These are phyloP conservation scores for Avena insularis DNA, from an alignment of 176 grass and related monocot species.

Conservation along the genomic window DNA sequence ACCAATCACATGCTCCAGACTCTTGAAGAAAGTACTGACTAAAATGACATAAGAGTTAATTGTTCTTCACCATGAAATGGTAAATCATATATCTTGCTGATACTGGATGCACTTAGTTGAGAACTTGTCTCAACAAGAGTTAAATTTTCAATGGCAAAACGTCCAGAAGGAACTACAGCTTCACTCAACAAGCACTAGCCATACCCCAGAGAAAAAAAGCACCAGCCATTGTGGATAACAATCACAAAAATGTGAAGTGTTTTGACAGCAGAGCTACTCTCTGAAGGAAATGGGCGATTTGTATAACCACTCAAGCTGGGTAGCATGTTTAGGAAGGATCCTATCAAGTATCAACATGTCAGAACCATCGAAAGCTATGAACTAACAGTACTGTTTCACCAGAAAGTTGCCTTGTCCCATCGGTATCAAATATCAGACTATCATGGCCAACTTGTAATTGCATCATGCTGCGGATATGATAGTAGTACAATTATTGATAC, in stretches of 20 bases:
- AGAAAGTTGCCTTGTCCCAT: conserved; percentile 28
- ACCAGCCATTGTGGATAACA: conserved; percentile 27
- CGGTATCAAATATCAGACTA: conserved; percentile 13
- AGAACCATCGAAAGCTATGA: conserved; percentile 24
- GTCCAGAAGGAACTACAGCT: not conserved
- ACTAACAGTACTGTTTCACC: not conserved
- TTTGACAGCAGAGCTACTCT: too few species aligned
- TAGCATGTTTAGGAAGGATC: not conserved
- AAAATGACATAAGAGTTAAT: conserved; percentile 3
- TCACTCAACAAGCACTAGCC: not conserved
- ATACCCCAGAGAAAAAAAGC: not conserved
- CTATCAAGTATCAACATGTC: conserved; percentile 29
- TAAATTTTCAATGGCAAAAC: conserved; percentile 2
- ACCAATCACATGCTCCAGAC: conserved; percentile 1
- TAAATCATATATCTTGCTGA: conserved; percentile 11
- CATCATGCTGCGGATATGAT: conserved; percentile 6
- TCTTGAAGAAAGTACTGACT: conserved; percentile 2
- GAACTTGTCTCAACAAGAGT: conserved; percentile 20
- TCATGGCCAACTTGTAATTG: conserved; percentile 35
- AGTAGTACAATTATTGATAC: conserved; percentile 47
- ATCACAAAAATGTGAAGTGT: conserved; percentile 17
- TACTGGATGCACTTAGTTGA: conserved; percentile 22
- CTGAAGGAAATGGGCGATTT: too few species aligned
- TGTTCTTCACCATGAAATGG: conserved; percentile 9
- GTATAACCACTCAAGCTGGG: not conserved